These are phyloP conservation scores for Catunica adiposa DNA, from an alignment of 2,329 filamentous ascomycete species.

Conservation along the genomic window DNA sequence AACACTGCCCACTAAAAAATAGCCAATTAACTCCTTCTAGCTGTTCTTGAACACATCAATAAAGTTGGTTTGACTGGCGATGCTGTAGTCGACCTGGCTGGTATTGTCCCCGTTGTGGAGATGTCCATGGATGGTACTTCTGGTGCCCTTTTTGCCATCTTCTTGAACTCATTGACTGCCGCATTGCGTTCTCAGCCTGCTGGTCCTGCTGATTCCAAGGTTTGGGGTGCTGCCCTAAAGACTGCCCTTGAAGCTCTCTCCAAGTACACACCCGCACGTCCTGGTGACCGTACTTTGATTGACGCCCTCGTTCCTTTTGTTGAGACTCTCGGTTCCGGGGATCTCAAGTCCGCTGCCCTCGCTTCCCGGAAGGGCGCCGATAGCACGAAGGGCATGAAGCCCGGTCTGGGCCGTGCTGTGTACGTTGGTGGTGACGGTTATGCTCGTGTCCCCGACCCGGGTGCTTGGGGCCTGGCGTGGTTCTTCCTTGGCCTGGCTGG, in stretches of 20 bases:
- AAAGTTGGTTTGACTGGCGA: slow-evolving; percentile 32
- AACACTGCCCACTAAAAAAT: not conserved
- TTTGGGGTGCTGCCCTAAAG: slow-evolving; percentile 50
- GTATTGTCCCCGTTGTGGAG: slow-evolving; percentile 38
- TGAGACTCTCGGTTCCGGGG: slow-evolving; percentile 48
- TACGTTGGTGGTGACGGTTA: slow-evolving; percentile 30
- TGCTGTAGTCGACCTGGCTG: slow-evolving; percentile 34
- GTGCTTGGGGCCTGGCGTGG: slow-evolving; percentile 57
- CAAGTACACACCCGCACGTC: slow-evolving; percentile 76
- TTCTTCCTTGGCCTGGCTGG: slow-evolving; percentile 66
- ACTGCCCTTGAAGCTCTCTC: slow-evolving; percentile 54
- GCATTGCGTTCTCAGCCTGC: slow-evolving; percentile 31
- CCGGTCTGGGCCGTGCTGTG: slow-evolving; percentile 51
- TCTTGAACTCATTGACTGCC: slow-evolving; percentile 69
- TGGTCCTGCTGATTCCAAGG: slow-evolving; percentile 24
- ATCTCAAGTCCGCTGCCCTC: slow-evolving; percentile 55
- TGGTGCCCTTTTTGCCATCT: slow-evolving; percentile 56
- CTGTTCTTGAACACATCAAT: slow-evolving; percentile 34
- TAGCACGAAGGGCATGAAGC: slow-evolving; percentile 79
- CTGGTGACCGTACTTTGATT: slow-evolving; percentile 77
- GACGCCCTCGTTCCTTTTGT: slow-evolving; percentile 86
- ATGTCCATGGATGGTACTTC: slow-evolving; percentile 45
- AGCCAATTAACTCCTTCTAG: slow-evolving; percentile 20
- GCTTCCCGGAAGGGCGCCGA: slow-evolving; percentile 63
- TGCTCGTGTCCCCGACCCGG: slow-evolving; percentile 40